Conservation (phyloP, 371 early-diverging fungal species). For the Batrachochytrium dendrobatidis region DNA sequence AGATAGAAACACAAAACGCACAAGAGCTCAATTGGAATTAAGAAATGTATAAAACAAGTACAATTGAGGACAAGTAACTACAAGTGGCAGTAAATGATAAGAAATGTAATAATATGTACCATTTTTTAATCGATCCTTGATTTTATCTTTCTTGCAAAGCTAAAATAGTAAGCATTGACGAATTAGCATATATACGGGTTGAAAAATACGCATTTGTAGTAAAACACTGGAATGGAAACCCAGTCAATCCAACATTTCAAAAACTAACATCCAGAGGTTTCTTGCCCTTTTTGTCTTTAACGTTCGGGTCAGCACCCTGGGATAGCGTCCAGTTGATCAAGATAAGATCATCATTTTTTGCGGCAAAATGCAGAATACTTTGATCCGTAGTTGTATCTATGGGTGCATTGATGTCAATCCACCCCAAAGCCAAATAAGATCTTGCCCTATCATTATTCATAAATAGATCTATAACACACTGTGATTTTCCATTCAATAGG, state of each 20-base stretch:
- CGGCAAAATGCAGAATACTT: slow-evolving; percentile 60
- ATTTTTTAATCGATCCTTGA: slow-evolving; percentile 14
- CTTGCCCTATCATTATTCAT: slow-evolving; percentile 16
- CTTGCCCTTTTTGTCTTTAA: slow-evolving; percentile 59
- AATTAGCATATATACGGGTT: too few species aligned
- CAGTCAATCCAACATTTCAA: neutral
- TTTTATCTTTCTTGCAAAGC: slow-evolving; percentile 20
- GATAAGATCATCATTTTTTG: slow-evolving; percentile 43
- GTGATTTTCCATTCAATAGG: slow-evolving; percentile 1
- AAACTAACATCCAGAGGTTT: slow-evolving; percentile 47
- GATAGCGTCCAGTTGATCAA: slow-evolving; percentile 60
- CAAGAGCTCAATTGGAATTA: too few species aligned
- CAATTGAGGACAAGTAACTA: too few species aligned
- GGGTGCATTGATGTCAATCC: slow-evolving; percentile 54
- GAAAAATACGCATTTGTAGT: slow-evolving; percentile 1
- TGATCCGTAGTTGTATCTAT: slow-evolving; percentile 50
- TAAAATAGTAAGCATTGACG: slow-evolving; percentile 10
- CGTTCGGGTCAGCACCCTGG: slow-evolving; percentile 62
- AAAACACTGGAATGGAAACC: too few species aligned
- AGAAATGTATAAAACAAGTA: too few species aligned
- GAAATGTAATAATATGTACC: slow-evolving; percentile 4
- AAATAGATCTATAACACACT: slow-evolving; percentile 19
- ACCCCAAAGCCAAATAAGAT: slow-evolving; percentile 24
- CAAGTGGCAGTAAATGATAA: neutral
- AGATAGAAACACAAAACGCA: too few species aligned